A percentile compares a stretch with the other conserved stretches of the same genome.
phyloP scores from a whole-genome alignment of 73 alveolate genomes.

The Uronychia binucleata region DNA sequence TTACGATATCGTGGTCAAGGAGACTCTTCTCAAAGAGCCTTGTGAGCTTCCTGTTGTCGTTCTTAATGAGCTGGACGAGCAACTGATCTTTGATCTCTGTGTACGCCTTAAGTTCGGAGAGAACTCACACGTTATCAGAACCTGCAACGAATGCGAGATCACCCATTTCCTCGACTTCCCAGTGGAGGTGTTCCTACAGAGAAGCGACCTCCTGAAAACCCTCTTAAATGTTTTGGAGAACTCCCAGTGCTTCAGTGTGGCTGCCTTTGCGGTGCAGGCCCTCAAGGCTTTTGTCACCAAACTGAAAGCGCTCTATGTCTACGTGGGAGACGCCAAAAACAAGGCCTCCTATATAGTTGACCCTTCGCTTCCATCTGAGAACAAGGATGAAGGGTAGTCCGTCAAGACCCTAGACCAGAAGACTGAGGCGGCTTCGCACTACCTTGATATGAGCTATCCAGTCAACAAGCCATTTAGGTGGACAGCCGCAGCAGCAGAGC shows the following conservation, averaged over 20 bases:
- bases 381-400: neutral
- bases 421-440: neutral
- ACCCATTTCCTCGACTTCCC: constrained; percentile 34
- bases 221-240: constrained; percentile 22
- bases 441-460: neutral
- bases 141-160: constrained; percentile 5
- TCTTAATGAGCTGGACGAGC: constrained; percentile 41
- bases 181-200: constrained; percentile 41
- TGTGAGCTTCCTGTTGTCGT: constrained; percentile 48
- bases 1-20: constrained; percentile 14
- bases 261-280: constrained; percentile 24
- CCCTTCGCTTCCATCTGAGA: neutral
- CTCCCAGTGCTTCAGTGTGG: constrained; percentile 1
- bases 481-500: constrained; percentile 1
- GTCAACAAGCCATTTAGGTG: neutral
- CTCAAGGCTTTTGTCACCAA: constrained; percentile 17
- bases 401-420: neutral
- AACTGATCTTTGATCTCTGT: constrained; percentile 33
- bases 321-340: constrained; percentile 7
- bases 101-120: constrained; percentile 49
- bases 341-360: constrained; percentile 16
- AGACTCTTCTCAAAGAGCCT: constrained; percentile 16
- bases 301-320: constrained; percentile 25
- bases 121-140: constrained; percentile 13
- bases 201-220: constrained; percentile 28